These are phyloP conservation scores for Albifimbria verrucaria DNA, from an alignment of 2,329 filamentous ascomycete genomes.

Conservation along the genomic window DNA sequence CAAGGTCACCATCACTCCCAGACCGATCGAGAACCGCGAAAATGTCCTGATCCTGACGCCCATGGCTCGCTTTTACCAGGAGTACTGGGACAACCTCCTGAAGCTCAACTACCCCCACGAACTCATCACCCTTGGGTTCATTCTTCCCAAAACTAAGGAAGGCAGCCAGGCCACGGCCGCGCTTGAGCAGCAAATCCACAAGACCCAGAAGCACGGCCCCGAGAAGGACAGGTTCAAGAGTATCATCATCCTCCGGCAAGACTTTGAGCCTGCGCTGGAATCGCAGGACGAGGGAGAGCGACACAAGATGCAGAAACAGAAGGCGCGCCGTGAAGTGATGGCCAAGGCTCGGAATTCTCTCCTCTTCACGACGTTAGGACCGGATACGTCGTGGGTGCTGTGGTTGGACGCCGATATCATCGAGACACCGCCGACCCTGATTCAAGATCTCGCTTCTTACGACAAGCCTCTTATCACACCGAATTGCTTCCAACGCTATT, in stretches of 20 bases:
- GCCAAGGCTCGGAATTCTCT: slow-evolving; percentile 89
- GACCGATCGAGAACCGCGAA: slow-evolving; percentile 77
- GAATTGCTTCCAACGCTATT: slow-evolving; percentile 91
- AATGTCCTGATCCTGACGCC: slow-evolving; percentile 89
- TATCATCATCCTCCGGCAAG: slow-evolving; percentile 91
- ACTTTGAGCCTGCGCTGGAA: slow-evolving; percentile 77
- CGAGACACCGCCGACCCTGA: slow-evolving; percentile 78
- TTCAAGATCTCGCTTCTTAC: slow-evolving; percentile 86
- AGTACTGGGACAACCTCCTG: slow-evolving; percentile 92
- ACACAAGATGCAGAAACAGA: slow-evolving; percentile 90
- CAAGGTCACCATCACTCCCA: slow-evolving; percentile 78
- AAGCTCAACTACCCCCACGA: slow-evolving; percentile 87
- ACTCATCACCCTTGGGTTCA: slow-evolving; percentile 92
- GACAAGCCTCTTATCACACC: slow-evolving; percentile 90
- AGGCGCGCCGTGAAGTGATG: slow-evolving; percentile 83
- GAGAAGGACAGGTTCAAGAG: slow-evolving; percentile 83
- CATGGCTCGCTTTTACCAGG: slow-evolving; percentile 87
- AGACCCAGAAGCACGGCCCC: slow-evolving; percentile 74
- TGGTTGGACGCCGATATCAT: slow-evolving; percentile 94
- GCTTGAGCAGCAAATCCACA: slow-evolving; percentile 79
- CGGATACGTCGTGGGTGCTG: slow-evolving; percentile 89
- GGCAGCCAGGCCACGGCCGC: slow-evolving; percentile 82
- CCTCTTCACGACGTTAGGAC: slow-evolving; percentile 90
- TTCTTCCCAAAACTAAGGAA: slow-evolving; percentile 89
- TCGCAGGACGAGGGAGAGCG: slow-evolving; percentile 86